These are phyloP conservation scores for Calocera viscosa DNA, from an alignment of 768 basidiomycete species.

Conservation along the genomic window DNA sequence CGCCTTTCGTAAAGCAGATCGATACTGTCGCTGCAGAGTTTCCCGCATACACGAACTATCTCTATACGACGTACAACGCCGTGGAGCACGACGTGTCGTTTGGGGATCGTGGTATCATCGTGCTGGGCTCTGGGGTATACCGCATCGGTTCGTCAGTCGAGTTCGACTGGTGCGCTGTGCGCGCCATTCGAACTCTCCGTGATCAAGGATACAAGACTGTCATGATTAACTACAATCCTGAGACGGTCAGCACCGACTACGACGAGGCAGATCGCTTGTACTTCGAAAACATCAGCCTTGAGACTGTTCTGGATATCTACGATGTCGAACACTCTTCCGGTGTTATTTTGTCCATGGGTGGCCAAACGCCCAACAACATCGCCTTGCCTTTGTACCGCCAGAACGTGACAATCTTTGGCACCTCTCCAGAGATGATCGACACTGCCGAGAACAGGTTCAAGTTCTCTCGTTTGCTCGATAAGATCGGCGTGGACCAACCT, in stretches of 20 bases:
- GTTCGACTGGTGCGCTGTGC: slow-evolving; percentile 99
- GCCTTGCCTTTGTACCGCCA: slow-evolving; percentile 89
- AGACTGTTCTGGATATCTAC: slow-evolving; percentile 94
- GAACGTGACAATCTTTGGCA: slow-evolving; percentile 97
- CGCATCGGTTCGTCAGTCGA: slow-evolving; percentile 98
- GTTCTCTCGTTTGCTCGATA: slow-evolving; percentile 94
- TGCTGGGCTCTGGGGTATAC: slow-evolving; percentile 95
- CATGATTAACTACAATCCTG: slow-evolving; percentile 99
- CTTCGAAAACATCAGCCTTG: slow-evolving; percentile 96
- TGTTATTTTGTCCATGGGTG: slow-evolving; percentile 95
- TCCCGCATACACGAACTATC: slow-evolving; percentile 96
- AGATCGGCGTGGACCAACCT: slow-evolving; percentile 97
- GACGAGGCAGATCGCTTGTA: slow-evolving; percentile 97
- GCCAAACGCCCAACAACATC: slow-evolving; percentile 98
- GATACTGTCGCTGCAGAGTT: slow-evolving; percentile 99
- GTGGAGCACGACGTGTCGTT: slow-evolving; percentile 84
- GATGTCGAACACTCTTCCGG: slow-evolving; percentile 80
- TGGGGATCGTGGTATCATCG: slow-evolving; percentile 87
- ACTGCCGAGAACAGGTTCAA: slow-evolving; percentile 99
- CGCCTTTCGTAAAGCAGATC: slow-evolving; percentile 94
- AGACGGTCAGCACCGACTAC: slow-evolving; percentile 98
- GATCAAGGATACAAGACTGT: slow-evolving; percentile 90
- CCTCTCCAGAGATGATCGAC: slow-evolving; percentile 98
- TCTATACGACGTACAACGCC: slow-evolving; percentile 98
- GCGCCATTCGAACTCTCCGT: slow-evolving; percentile 88